Conservation (phyloP, 1,284 basidiomycete genomes). For the Entoloma clypeatum region DNA sequence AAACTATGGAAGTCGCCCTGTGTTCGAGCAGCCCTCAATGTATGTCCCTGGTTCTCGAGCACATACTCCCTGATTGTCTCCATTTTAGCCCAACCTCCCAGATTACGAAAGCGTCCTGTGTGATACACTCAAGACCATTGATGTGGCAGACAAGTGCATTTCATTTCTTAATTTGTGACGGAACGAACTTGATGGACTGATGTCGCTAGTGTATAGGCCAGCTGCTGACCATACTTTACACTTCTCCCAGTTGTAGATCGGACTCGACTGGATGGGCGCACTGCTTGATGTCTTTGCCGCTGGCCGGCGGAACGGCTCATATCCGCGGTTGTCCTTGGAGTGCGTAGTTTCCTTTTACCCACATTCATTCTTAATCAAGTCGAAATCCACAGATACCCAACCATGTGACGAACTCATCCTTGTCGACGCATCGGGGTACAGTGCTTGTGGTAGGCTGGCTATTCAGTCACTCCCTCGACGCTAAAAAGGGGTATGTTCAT, state of each 20-base stretch:
- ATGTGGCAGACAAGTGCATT: slow-evolving; percentile 58
- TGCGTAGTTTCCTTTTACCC: slow-evolving; percentile 34
- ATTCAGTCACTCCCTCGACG: slow-evolving; percentile 59
- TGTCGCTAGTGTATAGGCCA: slow-evolving; percentile 42
- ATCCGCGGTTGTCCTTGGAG: slow-evolving; percentile 55
- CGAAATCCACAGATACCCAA: slow-evolving; percentile 47
- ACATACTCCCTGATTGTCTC: background rate
- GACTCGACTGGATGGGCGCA: slow-evolving; percentile 68
- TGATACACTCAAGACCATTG: slow-evolving; percentile 47
- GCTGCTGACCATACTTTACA: slow-evolving; percentile 82
- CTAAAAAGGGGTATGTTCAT: slow-evolving; percentile 52
- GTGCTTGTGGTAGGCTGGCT: slow-evolving; percentile 59
- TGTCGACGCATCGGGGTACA: slow-evolving; percentile 78
- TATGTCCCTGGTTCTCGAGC: slow-evolving; percentile 32
- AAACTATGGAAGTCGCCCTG: slow-evolving; percentile 86
- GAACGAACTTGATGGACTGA: background rate
- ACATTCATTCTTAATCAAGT: slow-evolving; percentile 4
- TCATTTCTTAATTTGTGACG: slow-evolving; percentile 7
- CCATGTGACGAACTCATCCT: slow-evolving; percentile 68
- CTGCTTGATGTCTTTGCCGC: slow-evolving; percentile 74
- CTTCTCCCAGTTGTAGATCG: slow-evolving; percentile 81
- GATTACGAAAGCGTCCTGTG: slow-evolving; percentile 82
- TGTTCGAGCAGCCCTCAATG: slow-evolving; percentile 73
- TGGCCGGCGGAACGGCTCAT: slow-evolving; percentile 50
- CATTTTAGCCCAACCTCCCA: slow-evolving; percentile 57